Evolutionary conservation across 2,329 filamentous ascomycete genomes (phyloP).

Genomic region (Trichoderma simmonsii): DNA sequence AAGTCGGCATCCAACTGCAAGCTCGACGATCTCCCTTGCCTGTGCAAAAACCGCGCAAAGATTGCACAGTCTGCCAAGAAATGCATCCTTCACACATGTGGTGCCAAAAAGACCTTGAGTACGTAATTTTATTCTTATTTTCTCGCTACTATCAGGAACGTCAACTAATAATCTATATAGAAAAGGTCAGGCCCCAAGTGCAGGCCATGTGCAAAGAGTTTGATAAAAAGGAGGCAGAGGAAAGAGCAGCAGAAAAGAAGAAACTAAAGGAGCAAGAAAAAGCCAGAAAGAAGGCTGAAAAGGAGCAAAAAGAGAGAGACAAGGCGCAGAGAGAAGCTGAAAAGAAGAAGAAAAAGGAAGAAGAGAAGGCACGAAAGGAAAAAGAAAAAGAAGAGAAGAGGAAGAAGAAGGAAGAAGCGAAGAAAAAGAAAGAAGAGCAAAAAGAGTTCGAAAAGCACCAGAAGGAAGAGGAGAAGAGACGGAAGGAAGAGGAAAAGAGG

Average conservation of each 20-base stretch:
- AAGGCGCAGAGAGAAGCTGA: background rate
- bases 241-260: background rate
- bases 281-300: background rate
- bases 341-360: background rate
- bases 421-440: background rate
- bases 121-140: background rate
- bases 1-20: background rate
- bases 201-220: background rate
- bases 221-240: background rate
- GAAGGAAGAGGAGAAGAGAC: background rate
- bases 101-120: background rate
- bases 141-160: background rate
- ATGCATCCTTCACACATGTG: background rate
- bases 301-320: background rate
- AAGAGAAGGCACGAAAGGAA: background rate
- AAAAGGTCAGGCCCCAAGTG: background rate
- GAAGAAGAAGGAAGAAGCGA: background rate
- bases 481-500: background rate
- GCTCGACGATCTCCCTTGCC: background rate
- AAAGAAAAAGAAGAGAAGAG: background rate
- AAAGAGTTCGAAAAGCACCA: background rate
- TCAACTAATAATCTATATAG: background rate
- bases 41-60: slow-evolving; percentile 5
- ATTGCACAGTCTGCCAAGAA: slow-evolving; percentile 5
- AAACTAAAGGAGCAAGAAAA: background rate